Conservation (phyloP, 495 filamentous ascomycete species). For the Penicillium macrosclerotiorum region DNA sequence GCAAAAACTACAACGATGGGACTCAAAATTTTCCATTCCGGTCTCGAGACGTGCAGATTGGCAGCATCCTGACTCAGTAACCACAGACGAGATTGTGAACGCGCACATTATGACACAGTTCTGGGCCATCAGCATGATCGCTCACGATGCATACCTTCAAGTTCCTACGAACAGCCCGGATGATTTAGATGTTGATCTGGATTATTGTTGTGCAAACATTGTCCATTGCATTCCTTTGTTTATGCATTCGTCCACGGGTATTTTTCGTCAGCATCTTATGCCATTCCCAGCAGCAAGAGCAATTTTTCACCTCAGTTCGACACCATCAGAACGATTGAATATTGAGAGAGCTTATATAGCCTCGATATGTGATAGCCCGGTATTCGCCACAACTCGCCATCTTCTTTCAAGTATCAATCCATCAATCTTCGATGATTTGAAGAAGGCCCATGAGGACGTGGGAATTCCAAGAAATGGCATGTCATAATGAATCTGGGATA, state of each 20-base stretch:
- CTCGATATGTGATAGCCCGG: too few species aligned
- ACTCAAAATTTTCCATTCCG: background rate
- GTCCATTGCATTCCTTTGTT: constrained; percentile 7
- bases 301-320: background rate
- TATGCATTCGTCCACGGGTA: constrained; percentile 3
- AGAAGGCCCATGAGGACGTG: too few species aligned
- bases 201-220: constrained; percentile 2
- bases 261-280: constrained; percentile 10
- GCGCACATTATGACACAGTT: constrained; percentile 9
- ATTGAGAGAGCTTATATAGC: too few species aligned
- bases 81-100: background rate
- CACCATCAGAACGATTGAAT: too few species aligned
- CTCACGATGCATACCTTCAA: background rate
- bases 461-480: too few species aligned
- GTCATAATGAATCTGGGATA: too few species aligned
- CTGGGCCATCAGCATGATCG: constrained; percentile 7
- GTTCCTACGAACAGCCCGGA: background rate
- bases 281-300: constrained; percentile 4
- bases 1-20: background rate
- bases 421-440: too few species aligned
- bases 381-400: too few species aligned
- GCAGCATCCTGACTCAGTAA: background rate
- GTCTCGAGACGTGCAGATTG: background rate
- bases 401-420: too few species aligned
- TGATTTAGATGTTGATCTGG: background rate